Percentiles rank a stretch among this genome's conserved stretches.
Conservation (phyloP, 164 flowering plant genomes). For the Cinnamomum chago region DNA sequence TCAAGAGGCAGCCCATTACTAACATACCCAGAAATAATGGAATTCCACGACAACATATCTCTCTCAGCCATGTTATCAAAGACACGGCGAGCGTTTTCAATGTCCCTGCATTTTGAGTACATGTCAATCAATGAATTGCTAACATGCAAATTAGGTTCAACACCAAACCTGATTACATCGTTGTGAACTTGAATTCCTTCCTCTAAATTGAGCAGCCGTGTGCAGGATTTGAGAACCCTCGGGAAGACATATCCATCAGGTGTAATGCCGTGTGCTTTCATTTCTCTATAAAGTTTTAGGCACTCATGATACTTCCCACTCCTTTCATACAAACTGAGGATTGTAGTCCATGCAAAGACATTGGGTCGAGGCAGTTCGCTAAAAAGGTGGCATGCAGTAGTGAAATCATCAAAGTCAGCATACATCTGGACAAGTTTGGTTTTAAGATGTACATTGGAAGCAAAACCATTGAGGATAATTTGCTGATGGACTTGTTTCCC, state of each 20-base stretch:
- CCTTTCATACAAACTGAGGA: constrained; percentile 32
- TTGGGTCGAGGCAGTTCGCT: constrained; percentile 42
- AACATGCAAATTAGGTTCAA: constrained; percentile 25
- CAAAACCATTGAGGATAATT: constrained; percentile 25
- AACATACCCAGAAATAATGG: constrained; percentile 48
- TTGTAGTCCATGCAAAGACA: constrained; percentile 54
- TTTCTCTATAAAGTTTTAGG: constrained; percentile 20
- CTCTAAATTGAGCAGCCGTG: constrained; percentile 20
- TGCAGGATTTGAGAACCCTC: constrained; percentile 38
- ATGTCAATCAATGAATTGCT: constrained; percentile 46
- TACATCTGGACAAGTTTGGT: constrained; percentile 49
- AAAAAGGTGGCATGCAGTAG: constrained; percentile 32
- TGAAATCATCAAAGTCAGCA: constrained; percentile 33
- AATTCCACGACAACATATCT: constrained; percentile 54
- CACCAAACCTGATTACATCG: constrained; percentile 33
- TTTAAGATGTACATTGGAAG: constrained; percentile 21
- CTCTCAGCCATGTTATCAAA: constrained; percentile 35
- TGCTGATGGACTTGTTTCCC: constrained; percentile 44
- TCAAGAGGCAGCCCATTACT: constrained; percentile 27
- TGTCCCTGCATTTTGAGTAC: constrained; percentile 47
- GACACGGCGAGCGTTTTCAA: constrained; percentile 28
- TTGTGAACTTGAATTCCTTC: constrained; percentile 37
- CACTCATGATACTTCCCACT: constrained; percentile 29
- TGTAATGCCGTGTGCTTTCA: constrained; percentile 26
- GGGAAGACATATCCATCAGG: constrained; percentile 58